Percentiles rank a stretch among this genome's conserved stretches.
These are phyloP conservation scores for Chloris gayana DNA, from an alignment of 176 grass and related monocot genomes.

Conservation along the genomic window DNA sequence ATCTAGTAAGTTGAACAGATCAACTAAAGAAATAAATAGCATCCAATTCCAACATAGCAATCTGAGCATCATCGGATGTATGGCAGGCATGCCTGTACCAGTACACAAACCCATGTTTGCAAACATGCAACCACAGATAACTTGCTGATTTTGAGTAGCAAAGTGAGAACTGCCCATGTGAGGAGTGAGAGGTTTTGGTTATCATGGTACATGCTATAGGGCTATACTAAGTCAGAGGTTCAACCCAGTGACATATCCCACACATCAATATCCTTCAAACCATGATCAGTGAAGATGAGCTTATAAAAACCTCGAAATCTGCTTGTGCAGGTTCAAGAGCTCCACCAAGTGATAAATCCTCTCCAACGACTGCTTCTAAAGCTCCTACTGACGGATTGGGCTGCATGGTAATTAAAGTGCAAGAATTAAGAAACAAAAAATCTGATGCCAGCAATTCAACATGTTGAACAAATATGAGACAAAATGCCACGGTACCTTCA, in stretches of 20 bases:
- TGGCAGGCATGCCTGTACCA: not conserved
- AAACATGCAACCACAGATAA: not conserved
- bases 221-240: not conserved
- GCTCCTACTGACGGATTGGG: constrained; percentile 52
- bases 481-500: constrained; percentile 48
- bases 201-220: not conserved
- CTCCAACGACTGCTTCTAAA: constrained; percentile 77
- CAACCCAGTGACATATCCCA: not conserved
- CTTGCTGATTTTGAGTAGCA: not conserved
- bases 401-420: constrained; percentile 40
- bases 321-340: constrained; percentile 67
- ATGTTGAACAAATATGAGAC: not conserved
- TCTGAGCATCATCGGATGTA: not conserved
- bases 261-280: not conserved
- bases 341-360: constrained; percentile 62
- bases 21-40: not conserved
- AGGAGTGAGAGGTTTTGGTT: not conserved
- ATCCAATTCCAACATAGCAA: not conserved
- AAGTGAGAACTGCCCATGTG: not conserved
- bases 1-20: constrained; percentile 11
- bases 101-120: not conserved
- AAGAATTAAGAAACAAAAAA: constrained; percentile 3
- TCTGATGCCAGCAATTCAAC: constrained; percentile 1
- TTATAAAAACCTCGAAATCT: constrained; percentile 69
- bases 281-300: constrained; percentile 1